phyloP scores from a whole-genome alignment of 192 early-diverging fungal species.

The Coemansia pectinata region DNA sequence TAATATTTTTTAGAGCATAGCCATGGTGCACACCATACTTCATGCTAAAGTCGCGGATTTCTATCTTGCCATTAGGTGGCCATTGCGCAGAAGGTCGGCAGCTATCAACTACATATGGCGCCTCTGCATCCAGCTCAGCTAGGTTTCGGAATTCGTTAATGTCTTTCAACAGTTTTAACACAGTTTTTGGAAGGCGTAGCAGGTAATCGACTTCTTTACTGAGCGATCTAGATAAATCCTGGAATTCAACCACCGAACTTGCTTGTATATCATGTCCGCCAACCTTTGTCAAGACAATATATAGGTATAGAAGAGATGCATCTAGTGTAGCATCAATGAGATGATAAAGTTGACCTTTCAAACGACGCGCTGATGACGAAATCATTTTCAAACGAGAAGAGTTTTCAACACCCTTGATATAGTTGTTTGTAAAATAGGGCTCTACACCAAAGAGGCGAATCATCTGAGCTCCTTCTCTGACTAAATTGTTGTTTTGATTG shows the following conservation, averaged over 20 bases:
- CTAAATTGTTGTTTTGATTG: not conserved
- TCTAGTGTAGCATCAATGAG: not conserved
- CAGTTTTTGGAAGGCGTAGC: not conserved
- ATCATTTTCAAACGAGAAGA: not conserved
- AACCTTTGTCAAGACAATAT: not conserved
- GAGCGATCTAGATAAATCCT: not conserved
- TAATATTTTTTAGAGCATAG: constrained; percentile 39
- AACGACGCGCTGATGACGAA: not conserved
- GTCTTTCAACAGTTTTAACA: not conserved
- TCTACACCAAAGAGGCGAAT: not conserved
- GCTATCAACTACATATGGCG: constrained; percentile 5
- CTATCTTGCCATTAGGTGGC: constrained; percentile 24
- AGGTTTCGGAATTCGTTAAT: constrained; percentile 1
- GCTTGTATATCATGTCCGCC: not conserved
- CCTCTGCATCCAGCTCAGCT: constrained; percentile 6
- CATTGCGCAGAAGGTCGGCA: constrained; percentile 12
- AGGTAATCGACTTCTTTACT: too few relatives aligned
- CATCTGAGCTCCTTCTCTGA: not conserved
- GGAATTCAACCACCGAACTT: not conserved
- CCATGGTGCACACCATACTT: constrained; percentile 14
- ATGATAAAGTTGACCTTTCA: not conserved
- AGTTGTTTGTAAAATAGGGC: not conserved
- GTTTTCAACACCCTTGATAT: not conserved
- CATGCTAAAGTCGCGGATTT: constrained; percentile 31
- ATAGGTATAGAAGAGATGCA: not conserved